Evolutionary conservation across 768 basidiomycete genomes (phyloP), one percentile per base, ranked within the genome.

Genomic region (Lentinula aciculospora): DNA sequence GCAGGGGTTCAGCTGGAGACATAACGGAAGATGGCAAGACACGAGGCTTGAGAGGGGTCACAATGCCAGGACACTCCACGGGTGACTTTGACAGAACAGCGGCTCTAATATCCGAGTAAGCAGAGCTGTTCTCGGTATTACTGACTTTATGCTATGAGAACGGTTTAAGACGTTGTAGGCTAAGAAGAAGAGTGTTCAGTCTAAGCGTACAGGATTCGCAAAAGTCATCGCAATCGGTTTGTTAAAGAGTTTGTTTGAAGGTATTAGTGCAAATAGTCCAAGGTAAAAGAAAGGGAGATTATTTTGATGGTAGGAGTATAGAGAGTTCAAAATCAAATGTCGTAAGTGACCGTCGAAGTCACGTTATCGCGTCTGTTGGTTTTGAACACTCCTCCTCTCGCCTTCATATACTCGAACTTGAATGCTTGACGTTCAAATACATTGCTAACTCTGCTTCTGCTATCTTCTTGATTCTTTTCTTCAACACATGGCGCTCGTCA

Each of bases 401-500:
- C 31, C 8, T 21, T 17, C 28, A 32, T 9, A 17, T 50, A 13
- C 27, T 19, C 32, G n/a, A 28, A 48, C 56, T 49, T 51, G 49
- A 28, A 53, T 50, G 47, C 23, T 44, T 23, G 51, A 17, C 25
- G 8, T 3, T 17, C 37, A 56, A 54, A 34, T 6, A 27, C 40
- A 32, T 46, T 57, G 13, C 29, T 55, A 44, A 31, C 53, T 15
- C 25, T 55, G 23, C 36, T 40, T 27, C 1, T 1, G 9, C 29
- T 23, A 51, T 15, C 12, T 19, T 23, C 28, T 19, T 31, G 8
- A 27, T 8, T 40, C 15, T 19, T 28, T 7, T 28, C 25, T 29
- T 9, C 27, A 21, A 4, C 17, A 15, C 25, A 89, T 89, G 88
- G 81, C 85, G 48, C 72, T 88, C 53, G 85, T 74, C 66, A 74